Base-by-base conservation (phyloP, 2,329 filamentous ascomycete species). In the Cordyceps militaris region DNA sequence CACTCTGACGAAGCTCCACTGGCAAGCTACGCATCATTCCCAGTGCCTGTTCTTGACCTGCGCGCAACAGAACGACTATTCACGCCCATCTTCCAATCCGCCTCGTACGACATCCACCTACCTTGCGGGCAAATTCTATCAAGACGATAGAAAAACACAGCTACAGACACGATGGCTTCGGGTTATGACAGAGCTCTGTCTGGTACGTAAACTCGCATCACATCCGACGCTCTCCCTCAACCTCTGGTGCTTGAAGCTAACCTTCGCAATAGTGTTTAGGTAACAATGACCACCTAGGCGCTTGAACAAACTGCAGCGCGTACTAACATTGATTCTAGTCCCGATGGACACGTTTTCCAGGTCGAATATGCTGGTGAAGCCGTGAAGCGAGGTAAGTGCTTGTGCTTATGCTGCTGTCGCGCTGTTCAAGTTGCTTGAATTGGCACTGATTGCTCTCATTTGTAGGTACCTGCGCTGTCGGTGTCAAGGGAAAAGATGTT, bases 151-250 rank as follows among this genome's bases (percentile, higher is more conserved):
- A 28, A 58, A 3, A 30, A 34, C 21, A 19, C n/a, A 48, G 10
- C 26, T 24, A 48, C 42, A 47, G 30, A 10, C 50, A 67, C 42
- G 66, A 85, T 95, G 90, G 88, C 91, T 75, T 96, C 92, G 69
- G 93, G 93, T 77, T 99, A 99, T 79, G 94, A 99, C 80, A 89
- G 94, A 88, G 94, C 93, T 77, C 87, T 97, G 75, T 97, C 93
- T 78, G 93, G 92, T 97, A 86, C 79, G 86, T 71, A 58, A n/a
- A 55, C 38, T 24, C 9, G 16, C 11, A 23, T 36, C 24, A 28
- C 14, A 38, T n/a, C 34, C 11, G 10, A 19, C 62, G 50, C 72
- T 63, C 63, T 58, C 61, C 57, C 55, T 47, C 16, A 28, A 44
- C 46, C 55, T 62, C 64, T 60, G 26, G 19, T 28, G 44, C 44